Percentiles rank a stretch among this genome's conserved stretches.
Conservation (phyloP, 163 green algal species). For the Scenedesmus sp. region DNA sequence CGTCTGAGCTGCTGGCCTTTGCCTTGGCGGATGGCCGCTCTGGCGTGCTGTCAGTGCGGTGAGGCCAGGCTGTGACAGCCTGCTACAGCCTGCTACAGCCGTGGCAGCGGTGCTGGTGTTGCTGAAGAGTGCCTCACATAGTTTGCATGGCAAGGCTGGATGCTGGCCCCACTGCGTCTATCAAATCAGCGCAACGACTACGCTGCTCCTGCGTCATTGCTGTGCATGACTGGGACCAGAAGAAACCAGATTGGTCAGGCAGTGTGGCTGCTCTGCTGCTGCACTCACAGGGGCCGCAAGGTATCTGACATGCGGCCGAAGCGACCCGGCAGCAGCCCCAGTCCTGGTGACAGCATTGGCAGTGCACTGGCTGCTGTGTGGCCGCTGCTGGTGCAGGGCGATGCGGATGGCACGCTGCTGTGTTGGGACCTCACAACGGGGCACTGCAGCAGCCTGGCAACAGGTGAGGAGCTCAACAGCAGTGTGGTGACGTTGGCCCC, state of each 20-base stretch:
- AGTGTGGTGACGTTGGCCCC: no score
- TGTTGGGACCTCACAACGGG: slow-evolving; percentile 66
- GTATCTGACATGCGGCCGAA: slow-evolving; percentile 75
- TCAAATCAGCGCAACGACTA: no score
- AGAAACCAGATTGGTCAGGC: no score
- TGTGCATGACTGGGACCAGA: no score
- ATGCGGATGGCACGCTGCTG: slow-evolving; percentile 70
- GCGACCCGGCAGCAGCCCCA: slow-evolving; percentile 63
- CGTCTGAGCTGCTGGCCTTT: slow-evolving; percentile 81
- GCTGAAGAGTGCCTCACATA: no score
- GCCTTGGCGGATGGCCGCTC: slow-evolving; percentile 77
- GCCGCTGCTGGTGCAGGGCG: slow-evolving; percentile 78
- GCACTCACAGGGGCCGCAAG: slow-evolving; percentile 47
- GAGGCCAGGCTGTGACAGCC: slow-evolving; percentile 2
- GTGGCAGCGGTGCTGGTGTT: neutral
- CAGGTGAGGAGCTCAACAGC: slow-evolving; percentile 55
- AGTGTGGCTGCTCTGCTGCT: neutral
- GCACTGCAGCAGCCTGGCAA: slow-evolving; percentile 50
- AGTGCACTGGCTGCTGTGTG: slow-evolving; percentile 77
- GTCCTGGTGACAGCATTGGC: slow-evolving; percentile 65
- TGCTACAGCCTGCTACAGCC: neutral
- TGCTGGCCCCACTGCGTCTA: no score
- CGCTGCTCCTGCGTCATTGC: no score
- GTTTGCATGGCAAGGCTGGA: no score
- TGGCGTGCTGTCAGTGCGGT: slow-evolving; percentile 79